Evolutionary conservation across 495 filamentous ascomycete species (phyloP), one percentile per base, ranked within the genome.

Genomic region (Hyaloscypha hepaticicola): DNA sequence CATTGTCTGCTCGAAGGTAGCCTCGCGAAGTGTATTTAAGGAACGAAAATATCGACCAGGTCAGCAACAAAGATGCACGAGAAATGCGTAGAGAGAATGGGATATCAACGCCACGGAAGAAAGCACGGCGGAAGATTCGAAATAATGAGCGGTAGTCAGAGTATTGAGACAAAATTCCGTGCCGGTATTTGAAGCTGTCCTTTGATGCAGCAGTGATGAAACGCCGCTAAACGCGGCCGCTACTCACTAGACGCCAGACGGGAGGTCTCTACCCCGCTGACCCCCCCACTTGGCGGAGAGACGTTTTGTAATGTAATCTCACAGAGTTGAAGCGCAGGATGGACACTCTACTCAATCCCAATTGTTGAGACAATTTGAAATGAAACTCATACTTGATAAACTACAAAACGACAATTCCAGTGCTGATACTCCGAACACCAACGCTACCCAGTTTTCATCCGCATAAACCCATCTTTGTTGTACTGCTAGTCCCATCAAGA

Each of bases 1-100:
- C 80, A 84, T 85, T 61, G 60, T 72, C 52, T 55, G 61, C 49
- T 65, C 27, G 34, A 48, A 24, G 61, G 58, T 25, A 63, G 59
- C 61, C 55, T 53, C 12, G 57, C 9, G 7, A 7, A 51, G 22
- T 26, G 8, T 51, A 9, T 27, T 27, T 6, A 63, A 45, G 22
- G 22, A 58, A 50, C 14, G 63, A 28, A 45, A 21, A 12, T 26
- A 31, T 29, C 28, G n/a, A 21, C 24, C 55, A 24, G 41, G 55
- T 26, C 5, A 31, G n/a, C 16, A 19, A 29, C 7, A 33, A 19
- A 0, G n/a, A 59, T 57, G 21, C 8, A 12, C 24, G 52, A 28
- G 27, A 58, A 55, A n/a, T 53, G 26, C 1, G 38, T 28, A n/a
- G 49, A 55, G 6, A 25, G 28, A 16, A 57, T 14, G 31, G 49